Evolutionary conservation across 768 basidiomycete genomes (phyloP), one percentile per base, ranked within the genome.

Genomic region (Piloderma croceum): DNA sequence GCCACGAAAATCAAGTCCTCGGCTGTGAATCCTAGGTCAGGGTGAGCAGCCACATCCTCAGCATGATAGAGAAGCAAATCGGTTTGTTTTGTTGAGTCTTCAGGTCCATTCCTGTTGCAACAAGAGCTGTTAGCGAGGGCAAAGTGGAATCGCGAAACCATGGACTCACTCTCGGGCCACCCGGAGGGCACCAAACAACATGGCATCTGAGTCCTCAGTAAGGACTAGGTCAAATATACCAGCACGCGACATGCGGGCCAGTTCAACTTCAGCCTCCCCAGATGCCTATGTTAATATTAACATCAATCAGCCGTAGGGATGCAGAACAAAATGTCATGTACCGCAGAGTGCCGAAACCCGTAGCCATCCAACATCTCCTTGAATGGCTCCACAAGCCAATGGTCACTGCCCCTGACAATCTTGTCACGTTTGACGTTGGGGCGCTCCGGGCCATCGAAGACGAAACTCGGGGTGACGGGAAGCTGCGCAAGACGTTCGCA

Each of bases 201-300:
- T 53, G 1, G 60, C 60, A 44, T 77, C 75, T 4, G 65, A 67
- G 49, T 78, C 74, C 29, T 74, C 71, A 1, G 74, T 67, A 12
- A 76, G 43, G 6, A 76, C 61, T 9, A 65, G 67, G 54, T 77
- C 74, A 29, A 77, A 66, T 23, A 60, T 45, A 12, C 67, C 67
- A 38, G 56, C 50, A 1, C 50, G 45, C 27, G 67, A 70, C 46
- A 77, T 63, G n/a, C 59, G 51, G 2, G 74, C 71, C 5, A 77
- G 57, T 41, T 76, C 74, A 3, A 74, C n/a, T n/a, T n/a, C n/a
- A n/a, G n/a, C n/a, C n/a, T n/a, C n/a, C n/a, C n/a, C n/a, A n/a
- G n/a, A n/a, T 74, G 40, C 77, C 76, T 2, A 58, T 56, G 60
- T n/a, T 20, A 13, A 6, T n/a, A 37, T 27, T 24, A 18, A 9